A percentile compares a stretch with the other conserved stretches of the same genome.
Conservation (phyloP, 1,284 basidiomycete genomes). For the Apiotrichum domesticum region DNA sequence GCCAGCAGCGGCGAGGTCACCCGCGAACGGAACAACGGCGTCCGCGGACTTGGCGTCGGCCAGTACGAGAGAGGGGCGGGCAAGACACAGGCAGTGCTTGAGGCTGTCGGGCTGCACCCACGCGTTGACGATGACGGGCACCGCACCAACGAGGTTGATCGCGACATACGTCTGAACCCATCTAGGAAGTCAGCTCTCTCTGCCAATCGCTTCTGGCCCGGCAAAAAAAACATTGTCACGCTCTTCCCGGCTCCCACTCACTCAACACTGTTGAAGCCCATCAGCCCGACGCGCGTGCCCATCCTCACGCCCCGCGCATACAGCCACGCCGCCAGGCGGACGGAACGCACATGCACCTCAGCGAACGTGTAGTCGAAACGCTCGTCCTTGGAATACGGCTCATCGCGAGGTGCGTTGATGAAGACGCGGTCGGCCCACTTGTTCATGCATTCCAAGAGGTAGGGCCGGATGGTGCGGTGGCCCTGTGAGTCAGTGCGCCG, state of each 20-base stretch:
- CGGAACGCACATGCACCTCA: constrained; percentile 20
- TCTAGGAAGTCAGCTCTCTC: not conserved
- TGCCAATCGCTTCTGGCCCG: no score
- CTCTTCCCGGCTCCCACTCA: not conserved
- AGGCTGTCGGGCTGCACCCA: constrained; percentile 19
- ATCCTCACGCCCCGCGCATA: constrained; percentile 21
- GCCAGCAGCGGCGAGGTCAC: not conserved
- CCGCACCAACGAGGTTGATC: constrained; percentile 34
- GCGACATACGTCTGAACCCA: constrained; percentile 36
- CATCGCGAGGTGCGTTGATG: constrained; percentile 25
- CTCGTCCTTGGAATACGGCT: not conserved
- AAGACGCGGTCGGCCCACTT: constrained; percentile 24
- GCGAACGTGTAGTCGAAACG: constrained; percentile 25
- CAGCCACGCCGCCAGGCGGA: constrained; percentile 32
- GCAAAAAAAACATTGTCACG: no score
- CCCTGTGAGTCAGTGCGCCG: constrained; percentile 16
- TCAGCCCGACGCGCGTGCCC: constrained; percentile 31
- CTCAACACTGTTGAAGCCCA: constrained; percentile 28
- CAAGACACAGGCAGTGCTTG: constrained; percentile 26
- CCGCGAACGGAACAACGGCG: constrained; percentile 9
- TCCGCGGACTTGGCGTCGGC: constrained; percentile 27
- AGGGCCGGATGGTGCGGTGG: constrained; percentile 28
- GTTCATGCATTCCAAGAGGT: constrained; percentile 22
- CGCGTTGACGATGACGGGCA: constrained; percentile 35
- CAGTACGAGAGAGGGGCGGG: constrained; percentile 26